Evolutionary conservation across 768 basidiomycete species (phyloP).

Genomic region (Kwoniella mangroviensis): DNA sequence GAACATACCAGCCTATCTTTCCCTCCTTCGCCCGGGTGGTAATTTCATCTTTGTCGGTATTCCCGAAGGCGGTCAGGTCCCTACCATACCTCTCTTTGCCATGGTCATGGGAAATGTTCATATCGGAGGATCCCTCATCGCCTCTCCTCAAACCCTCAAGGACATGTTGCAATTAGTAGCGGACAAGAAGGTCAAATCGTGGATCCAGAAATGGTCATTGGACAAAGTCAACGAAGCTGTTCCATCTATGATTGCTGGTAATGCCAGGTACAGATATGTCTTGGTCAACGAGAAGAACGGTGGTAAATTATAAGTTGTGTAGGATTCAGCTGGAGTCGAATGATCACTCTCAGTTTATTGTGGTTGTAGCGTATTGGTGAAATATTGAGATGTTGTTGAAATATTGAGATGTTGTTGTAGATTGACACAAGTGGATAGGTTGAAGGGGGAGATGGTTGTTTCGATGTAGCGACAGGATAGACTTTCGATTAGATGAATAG

Average conservation of each 20-base stretch:
- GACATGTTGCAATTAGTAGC: constrained; percentile 44
- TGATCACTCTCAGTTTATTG: neutral
- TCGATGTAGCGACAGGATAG: constrained; percentile 7
- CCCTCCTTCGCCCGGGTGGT: constrained; percentile 47
- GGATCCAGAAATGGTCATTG: constrained; percentile 49
- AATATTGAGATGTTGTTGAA: neutral
- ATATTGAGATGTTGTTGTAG: neutral
- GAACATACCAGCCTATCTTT: constrained; percentile 49
- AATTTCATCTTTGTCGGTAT: constrained; percentile 51
- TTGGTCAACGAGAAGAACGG: constrained; percentile 54
- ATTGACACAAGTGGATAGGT: neutral
- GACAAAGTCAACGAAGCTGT: constrained; percentile 50
- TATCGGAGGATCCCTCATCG: constrained; percentile 45
- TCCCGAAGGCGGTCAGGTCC: constrained; percentile 58
- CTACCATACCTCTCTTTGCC: constrained; percentile 53
- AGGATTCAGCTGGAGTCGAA: neutral
- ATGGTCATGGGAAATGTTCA: constrained; percentile 57
- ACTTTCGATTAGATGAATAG: neutral
- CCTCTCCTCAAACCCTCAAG: constrained; percentile 39
- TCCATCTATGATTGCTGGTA: constrained; percentile 38
- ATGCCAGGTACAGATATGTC: constrained; percentile 52
- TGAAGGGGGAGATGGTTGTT: neutral
- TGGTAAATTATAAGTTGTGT: constrained; percentile 29
- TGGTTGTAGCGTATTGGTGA: neutral
- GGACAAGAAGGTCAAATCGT: constrained; percentile 48